Percentiles rank a stretch among this genome's conserved stretches.
phyloP scores from a whole-genome alignment of 2,329 filamentous ascomycete species.

The Escovopsis weberi region DNA sequence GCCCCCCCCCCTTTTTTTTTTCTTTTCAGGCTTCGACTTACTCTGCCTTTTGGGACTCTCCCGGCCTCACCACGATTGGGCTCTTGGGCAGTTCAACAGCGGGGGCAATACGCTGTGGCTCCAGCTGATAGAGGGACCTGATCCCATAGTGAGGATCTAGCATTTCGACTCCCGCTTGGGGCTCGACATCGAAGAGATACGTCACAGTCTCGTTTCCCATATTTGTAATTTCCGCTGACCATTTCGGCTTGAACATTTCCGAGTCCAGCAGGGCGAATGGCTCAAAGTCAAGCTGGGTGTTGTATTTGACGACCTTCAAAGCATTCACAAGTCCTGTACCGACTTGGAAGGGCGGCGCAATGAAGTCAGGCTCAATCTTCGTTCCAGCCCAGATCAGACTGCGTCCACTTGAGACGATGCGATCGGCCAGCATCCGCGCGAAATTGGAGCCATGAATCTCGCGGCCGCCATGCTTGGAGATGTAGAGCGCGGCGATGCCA shows the following conservation, averaged over 20 bases:
- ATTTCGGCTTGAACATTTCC: constrained; percentile 22
- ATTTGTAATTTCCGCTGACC: constrained; percentile 28
- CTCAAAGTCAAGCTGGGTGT: constrained; percentile 21
- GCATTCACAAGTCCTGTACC: constrained; percentile 34
- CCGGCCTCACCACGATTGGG: constrained; percentile 13
- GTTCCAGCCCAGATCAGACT: constrained; percentile 17
- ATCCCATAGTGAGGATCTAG: constrained; percentile 17
- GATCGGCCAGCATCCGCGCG: constrained; percentile 17
- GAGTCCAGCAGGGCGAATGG: constrained; percentile 36
- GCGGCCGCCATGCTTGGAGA: constrained; percentile 27
- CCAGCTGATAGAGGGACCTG: constrained; percentile 12
- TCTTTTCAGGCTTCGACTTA: constrained; percentile 4
- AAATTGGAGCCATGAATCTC: constrained; percentile 21
- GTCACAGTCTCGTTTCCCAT: constrained; percentile 21
- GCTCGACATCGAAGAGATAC: constrained; percentile 27
- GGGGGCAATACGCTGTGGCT: constrained; percentile 15
- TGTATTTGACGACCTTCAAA: constrained; percentile 25
- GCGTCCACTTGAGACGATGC: constrained; percentile 20
- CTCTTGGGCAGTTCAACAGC: constrained; percentile 15
- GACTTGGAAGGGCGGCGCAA: constrained; percentile 23
- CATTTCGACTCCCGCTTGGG: constrained; percentile 24
- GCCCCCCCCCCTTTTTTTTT: not conserved
- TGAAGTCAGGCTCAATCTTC: constrained; percentile 10
- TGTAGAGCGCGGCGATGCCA: constrained; percentile 33
- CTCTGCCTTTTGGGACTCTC: constrained; percentile 15